Percentiles rank a stretch among this genome's conserved stretches.
Conservation (phyloP, 305 asterid genomes). For the Fraxinus xanthoxyloides region DNA sequence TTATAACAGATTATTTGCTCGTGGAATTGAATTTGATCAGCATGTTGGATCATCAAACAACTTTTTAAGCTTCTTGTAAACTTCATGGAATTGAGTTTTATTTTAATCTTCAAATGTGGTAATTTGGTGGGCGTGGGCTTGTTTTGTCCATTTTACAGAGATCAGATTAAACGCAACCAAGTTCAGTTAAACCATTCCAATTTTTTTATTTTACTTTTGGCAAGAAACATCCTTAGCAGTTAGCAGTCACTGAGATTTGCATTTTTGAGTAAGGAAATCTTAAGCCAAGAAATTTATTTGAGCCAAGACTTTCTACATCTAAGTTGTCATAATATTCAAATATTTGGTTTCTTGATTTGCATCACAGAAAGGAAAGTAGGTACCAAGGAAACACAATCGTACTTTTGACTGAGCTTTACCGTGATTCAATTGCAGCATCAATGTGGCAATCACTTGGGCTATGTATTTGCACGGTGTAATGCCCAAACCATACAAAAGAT, state of each 20-base stretch:
- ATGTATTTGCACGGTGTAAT: not conserved
- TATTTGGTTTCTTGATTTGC: not conserved
- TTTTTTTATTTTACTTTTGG: not conserved
- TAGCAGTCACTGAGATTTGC: not conserved
- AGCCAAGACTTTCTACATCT: not conserved
- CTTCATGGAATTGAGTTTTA: not conserved
- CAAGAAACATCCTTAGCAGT: not conserved
- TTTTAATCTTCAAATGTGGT: not conserved
- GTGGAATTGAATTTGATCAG: not conserved
- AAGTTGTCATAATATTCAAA: not conserved
- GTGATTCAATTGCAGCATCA: not conserved
- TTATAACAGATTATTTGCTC: not conserved
- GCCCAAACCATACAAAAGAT: not conserved
- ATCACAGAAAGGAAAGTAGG: not conserved
- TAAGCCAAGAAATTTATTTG: not conserved
- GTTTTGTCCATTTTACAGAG: not conserved
- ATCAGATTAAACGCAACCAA: not conserved
- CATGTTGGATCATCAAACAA: not conserved
- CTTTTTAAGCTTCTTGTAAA: not conserved
- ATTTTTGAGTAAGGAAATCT: too few species aligned
- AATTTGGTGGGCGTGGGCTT: not conserved
- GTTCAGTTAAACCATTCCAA: not conserved
- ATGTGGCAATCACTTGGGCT: not conserved
- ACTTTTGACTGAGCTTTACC: not conserved
- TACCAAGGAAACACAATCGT: too few species aligned